Evolutionary conservation across 768 basidiomycete genomes (phyloP).

Genomic region (Tubosaeta sp.): DNA sequence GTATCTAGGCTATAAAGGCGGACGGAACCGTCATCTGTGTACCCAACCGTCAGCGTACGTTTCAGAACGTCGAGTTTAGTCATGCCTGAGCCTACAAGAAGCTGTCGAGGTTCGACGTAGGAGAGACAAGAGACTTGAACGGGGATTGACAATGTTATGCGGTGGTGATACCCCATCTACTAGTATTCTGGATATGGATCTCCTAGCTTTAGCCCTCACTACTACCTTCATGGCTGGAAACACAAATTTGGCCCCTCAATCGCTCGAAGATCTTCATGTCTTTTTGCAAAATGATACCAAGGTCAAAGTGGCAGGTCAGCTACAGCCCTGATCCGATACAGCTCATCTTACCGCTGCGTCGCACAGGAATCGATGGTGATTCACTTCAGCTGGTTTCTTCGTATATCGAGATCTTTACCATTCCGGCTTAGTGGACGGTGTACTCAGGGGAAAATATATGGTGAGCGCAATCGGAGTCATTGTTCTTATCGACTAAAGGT

Average conservation of each 20-base stretch:
- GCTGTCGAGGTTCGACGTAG: constrained; percentile 42
- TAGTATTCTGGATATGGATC: background rate
- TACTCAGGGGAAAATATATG: constrained; percentile 94
- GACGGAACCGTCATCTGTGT: constrained; percentile 64
- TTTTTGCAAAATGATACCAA: constrained; percentile 65
- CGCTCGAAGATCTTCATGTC: constrained; percentile 52
- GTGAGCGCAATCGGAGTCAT: constrained; percentile 33
- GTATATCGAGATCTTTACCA: constrained; percentile 6
- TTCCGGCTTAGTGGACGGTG: constrained; percentile 70
- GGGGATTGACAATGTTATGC: constrained; percentile 37
- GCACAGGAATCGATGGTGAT: constrained; percentile 65
- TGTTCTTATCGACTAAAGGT: constrained; percentile 6
- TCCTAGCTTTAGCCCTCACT: background rate
- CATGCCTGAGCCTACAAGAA: constrained; percentile 64
- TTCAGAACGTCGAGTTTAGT: background rate
- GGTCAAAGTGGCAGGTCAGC: constrained; percentile 88
- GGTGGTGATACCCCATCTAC: constrained; percentile 7
- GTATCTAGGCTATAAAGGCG: constrained; percentile 61
- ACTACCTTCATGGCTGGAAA: constrained; percentile 11
- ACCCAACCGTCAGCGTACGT: constrained; percentile 1
- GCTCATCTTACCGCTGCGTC: background rate
- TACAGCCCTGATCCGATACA: background rate
- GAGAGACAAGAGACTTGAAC: constrained; percentile 52
- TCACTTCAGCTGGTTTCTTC: constrained; percentile 3
- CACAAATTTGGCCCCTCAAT: constrained; percentile 40